Conservation (phyloP, 2,329 filamentous ascomycete genomes). For the Penicillium palitans region DNA sequence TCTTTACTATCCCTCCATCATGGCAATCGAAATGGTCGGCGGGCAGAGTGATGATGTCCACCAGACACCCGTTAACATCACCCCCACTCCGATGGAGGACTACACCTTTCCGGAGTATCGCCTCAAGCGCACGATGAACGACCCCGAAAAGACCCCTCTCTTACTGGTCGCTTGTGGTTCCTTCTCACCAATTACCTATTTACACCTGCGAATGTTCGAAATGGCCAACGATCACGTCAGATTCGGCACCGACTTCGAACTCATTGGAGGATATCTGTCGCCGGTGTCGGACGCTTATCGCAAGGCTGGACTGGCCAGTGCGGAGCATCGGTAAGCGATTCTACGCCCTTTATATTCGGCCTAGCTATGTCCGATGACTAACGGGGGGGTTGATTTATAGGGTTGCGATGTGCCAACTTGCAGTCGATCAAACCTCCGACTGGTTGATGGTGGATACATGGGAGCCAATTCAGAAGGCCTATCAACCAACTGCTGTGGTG, state of each 20-base stretch:
- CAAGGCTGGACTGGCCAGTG: slow-evolving; percentile 74
- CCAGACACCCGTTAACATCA: slow-evolving; percentile 22
- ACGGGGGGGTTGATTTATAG: slow-evolving; percentile 35
- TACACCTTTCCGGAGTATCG: slow-evolving; percentile 49
- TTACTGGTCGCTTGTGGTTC: slow-evolving; percentile 54
- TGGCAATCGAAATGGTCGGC: slow-evolving; percentile 32
- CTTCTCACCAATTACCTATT: slow-evolving; percentile 61
- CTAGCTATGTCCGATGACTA: background rate
- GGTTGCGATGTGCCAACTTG: slow-evolving; percentile 83
- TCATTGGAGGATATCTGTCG: slow-evolving; percentile 81
- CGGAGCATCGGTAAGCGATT: slow-evolving; percentile 60
- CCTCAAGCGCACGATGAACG: slow-evolving; percentile 48
- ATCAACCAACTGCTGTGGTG: slow-evolving; percentile 84
- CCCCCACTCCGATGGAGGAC: slow-evolving; percentile 37
- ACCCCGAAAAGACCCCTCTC: slow-evolving; percentile 50
- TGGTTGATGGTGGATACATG: slow-evolving; percentile 87
- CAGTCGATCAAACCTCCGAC: slow-evolving; percentile 68
- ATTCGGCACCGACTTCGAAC: slow-evolving; percentile 75
- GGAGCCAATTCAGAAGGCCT: slow-evolving; percentile 82
- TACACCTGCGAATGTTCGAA: slow-evolving; percentile 81
- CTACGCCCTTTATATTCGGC: background rate
- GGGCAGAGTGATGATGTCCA: slow-evolving; percentile 34
- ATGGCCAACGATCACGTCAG: slow-evolving; percentile 80
- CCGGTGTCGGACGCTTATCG: slow-evolving; percentile 77
- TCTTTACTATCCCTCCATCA: slow-evolving; percentile 16